A percentile compares a stretch with the other conserved stretches of the same genome.
Evolutionary conservation across 2,329 filamentous ascomycete genomes (phyloP).

Genomic region (Magnaporthales sp.): DNA sequence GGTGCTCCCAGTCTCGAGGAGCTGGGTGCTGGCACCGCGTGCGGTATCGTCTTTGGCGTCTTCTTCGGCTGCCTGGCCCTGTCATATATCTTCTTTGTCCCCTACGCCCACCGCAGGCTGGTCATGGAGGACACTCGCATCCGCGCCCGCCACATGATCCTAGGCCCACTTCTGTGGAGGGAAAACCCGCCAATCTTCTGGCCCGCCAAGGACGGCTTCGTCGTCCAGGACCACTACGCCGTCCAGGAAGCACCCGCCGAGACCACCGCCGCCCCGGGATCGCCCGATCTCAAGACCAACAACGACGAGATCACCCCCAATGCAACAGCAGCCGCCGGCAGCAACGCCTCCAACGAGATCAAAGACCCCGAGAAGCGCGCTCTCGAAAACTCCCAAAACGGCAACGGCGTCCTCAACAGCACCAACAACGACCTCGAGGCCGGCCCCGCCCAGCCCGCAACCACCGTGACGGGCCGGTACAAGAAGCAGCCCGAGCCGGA

Average conservation of each 20-base stretch:
- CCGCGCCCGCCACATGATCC: neutral
- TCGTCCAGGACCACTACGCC: slow-evolving; percentile 54
- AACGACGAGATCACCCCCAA: neutral
- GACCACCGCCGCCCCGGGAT: slow-evolving; percentile 5
- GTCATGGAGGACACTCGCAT: slow-evolving; percentile 3
- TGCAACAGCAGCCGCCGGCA: neutral
- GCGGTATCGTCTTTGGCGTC: neutral
- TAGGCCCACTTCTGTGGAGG: slow-evolving; percentile 38
- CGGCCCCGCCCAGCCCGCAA: neutral
- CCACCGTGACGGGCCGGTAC: neutral
- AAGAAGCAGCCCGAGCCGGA: neutral
- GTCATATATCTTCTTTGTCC: neutral
- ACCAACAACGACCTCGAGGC: neutral
- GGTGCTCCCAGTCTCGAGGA: slow-evolving; percentile 1
- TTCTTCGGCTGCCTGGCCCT: neutral
- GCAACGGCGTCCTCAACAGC: neutral
- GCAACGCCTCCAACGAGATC: neutral
- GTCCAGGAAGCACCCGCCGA: neutral
- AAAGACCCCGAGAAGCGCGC: neutral
- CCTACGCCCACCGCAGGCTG: slow-evolving; percentile 2
- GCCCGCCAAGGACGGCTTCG: slow-evolving; percentile 12
- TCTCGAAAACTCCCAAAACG: neutral
- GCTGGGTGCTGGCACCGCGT: neutral
- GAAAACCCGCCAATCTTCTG: neutral
- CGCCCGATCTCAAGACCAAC: slow-evolving; percentile 9